phyloP scores from a whole-genome alignment of 371 early-diverging fungal species.

The Saksenaea oblongispora region DNA sequence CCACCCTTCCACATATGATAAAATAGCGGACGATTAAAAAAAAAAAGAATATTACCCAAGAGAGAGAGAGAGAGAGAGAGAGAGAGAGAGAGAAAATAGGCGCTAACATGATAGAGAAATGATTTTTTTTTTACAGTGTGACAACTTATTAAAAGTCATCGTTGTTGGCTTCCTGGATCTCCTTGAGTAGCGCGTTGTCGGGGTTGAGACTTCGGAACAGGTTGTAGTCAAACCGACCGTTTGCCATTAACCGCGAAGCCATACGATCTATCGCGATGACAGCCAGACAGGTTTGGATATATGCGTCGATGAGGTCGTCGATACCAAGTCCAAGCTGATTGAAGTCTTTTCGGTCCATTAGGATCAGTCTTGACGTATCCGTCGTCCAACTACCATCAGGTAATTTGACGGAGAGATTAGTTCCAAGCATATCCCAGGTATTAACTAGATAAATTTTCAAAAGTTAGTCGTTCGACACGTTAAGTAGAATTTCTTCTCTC shows the following conservation, averaged over 20 bases:
- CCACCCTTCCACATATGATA: no score
- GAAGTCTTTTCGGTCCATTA: conserved; percentile 95
- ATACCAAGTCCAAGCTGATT: conserved; percentile 89
- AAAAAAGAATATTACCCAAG: no score
- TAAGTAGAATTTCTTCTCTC: neutral
- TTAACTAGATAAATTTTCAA: conserved; percentile 20
- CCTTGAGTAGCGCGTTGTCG: conserved; percentile 77
- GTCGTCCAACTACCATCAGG: conserved; percentile 85
- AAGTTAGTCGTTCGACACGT: neutral
- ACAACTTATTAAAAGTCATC: conserved; percentile 28
- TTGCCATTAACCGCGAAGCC: conserved; percentile 73
- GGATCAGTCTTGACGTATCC: conserved; percentile 79
- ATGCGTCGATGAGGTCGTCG: conserved; percentile 92
- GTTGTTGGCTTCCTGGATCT: conserved; percentile 62
- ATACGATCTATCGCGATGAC: conserved; percentile 92
- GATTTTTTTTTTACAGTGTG: neutral
- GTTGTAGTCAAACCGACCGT: conserved; percentile 73
- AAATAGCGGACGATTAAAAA: no score
- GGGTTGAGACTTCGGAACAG: conserved; percentile 87
- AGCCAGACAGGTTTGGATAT: conserved; percentile 87
- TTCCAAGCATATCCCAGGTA: conserved; percentile 95
- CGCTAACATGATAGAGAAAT: neutral
- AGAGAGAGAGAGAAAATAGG: no score
- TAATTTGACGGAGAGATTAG: conserved; percentile 83
- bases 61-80: no score